Conservation (phyloP, 768 basidiomycete species). For the Baorangia bicolor region DNA sequence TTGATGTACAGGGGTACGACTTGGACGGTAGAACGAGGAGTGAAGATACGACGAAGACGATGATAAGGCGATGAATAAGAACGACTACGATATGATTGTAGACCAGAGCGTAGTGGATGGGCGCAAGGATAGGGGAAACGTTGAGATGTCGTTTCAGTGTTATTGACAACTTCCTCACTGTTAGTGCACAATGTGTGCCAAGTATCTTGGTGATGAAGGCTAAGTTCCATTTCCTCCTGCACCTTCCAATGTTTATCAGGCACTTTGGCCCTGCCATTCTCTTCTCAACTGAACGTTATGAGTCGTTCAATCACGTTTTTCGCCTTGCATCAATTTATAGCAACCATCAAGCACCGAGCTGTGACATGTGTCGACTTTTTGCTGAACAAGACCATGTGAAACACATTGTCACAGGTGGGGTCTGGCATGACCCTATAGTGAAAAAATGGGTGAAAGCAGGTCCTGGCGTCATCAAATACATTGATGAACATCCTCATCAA, state of each 20-base stretch:
- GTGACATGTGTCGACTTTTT: constrained; percentile 19
- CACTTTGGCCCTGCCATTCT: constrained; percentile 30
- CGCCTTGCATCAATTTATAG: constrained; percentile 24
- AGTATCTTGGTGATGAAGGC: constrained; percentile 28
- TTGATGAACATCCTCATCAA: too few relatives aligned
- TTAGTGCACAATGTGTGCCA: constrained; percentile 23
- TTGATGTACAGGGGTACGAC: too few relatives aligned
- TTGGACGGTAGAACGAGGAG: too few relatives aligned
- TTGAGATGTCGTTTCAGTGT: too few relatives aligned
- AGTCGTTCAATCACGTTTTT: constrained; percentile 32
- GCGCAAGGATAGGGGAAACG: too few relatives aligned
- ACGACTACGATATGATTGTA: too few relatives aligned
- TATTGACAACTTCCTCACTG: constrained; percentile 28
- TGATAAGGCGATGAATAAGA: too few relatives aligned
- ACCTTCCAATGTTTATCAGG: constrained; percentile 26
- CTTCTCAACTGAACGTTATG: constrained; percentile 30
- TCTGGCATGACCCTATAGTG: constrained; percentile 7
- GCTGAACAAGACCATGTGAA: constrained; percentile 9
- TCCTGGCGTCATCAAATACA: too few relatives aligned
- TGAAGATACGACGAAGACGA: too few relatives aligned
- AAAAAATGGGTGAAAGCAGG: not conserved
- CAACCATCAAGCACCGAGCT: constrained; percentile 32
- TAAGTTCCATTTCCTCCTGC: constrained; percentile 34
- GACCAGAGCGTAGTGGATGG: too few relatives aligned
- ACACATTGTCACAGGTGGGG: constrained; percentile 13